Evolutionary conservation across 306 rosid genomes (phyloP), one percentile per base, ranked within the genome.

Genomic region (Datisca glomerata): DNA sequence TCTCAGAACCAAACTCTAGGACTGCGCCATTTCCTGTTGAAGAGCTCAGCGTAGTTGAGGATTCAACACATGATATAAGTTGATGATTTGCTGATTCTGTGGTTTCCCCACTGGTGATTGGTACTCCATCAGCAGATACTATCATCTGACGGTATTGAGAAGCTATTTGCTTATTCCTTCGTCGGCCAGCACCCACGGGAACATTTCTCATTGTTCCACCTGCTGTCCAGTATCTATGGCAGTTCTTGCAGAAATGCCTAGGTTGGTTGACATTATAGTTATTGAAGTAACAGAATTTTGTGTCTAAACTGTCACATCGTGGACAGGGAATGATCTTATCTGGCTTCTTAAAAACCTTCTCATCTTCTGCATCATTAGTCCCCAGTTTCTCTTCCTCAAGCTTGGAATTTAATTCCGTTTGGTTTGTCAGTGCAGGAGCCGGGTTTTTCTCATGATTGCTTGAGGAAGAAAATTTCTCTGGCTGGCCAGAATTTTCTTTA

Each of bases 201-300:
- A 81, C 78, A 41, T 74, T 73, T 53, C 93, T 71, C 78, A 74
- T 66, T 7, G 82, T 73, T 33, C 93, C 93, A 21, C 93, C 93
- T 9, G 93, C 93, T 8, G 93, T 81, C 93, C 93, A 81, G 41
- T 77, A 77, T 65, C 93, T 68, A 35, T 81, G 93, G 54, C 86
- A 81, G 47, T 71, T 77, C 65, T 71, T 81, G 55, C 93, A 81
- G 71, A 77, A 81, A 42, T 81, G 83, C n/a, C 93, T 57, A 14
- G 93, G 93, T 49, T 81, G 93, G 36, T 77, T 81, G 36, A 77
- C 93, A 35, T 77, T 81, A 58, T 81, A 77, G 67, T 81, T 81
- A 15, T 81, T 81, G 66, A 81, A 81, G 43, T 81, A 81, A 62
- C 93, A 81, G 20, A 81, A 81, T 55, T 81, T 77, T 15, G 93